Conservation (phyloP, 257 asterid genomes). For the Plantago ovata region DNA sequence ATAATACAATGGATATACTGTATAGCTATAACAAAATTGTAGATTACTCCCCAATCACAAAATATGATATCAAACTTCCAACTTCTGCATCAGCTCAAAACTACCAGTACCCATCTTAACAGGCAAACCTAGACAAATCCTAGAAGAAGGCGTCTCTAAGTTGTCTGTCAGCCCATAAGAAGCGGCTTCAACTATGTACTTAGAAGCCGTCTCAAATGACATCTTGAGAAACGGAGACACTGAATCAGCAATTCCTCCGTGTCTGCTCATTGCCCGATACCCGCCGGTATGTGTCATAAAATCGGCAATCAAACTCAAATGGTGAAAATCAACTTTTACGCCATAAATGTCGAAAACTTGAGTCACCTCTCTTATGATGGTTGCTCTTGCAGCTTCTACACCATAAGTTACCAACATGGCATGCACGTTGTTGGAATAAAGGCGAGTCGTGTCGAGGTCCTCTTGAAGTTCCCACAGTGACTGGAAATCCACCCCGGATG, state of each 20-base stretch:
- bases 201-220: constrained; percentile 89
- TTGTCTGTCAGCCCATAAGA: constrained; percentile 54
- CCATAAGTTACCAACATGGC: constrained; percentile 74
- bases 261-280: constrained; percentile 82
- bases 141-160: constrained; percentile 74
- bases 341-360: constrained; percentile 88
- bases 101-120: constrained; percentile 87
- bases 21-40: too few species aligned
- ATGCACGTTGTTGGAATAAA: constrained; percentile 67
- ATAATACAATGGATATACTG: too few species aligned
- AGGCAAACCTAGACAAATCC: constrained; percentile 89
- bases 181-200: constrained; percentile 85
- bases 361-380: constrained; percentile 71
- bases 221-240: constrained; percentile 74
- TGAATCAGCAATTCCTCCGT: constrained; percentile 75
- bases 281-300: constrained; percentile 91
- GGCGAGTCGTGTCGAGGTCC: constrained; percentile 58
- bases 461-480: constrained; percentile 77
- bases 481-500: constrained; percentile 68
- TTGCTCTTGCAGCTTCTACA: constrained; percentile 90
- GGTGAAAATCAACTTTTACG: constrained; percentile 81
- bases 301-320: constrained; percentile 78
- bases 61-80: constrained; percentile 1
- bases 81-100: constrained; percentile 74
- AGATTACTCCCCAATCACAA: too few species aligned